Evolutionary conservation across 2,329 filamentous ascomycete species (phyloP), one percentile per base, ranked within the genome.

Genomic region (Elsinoe australis): DNA sequence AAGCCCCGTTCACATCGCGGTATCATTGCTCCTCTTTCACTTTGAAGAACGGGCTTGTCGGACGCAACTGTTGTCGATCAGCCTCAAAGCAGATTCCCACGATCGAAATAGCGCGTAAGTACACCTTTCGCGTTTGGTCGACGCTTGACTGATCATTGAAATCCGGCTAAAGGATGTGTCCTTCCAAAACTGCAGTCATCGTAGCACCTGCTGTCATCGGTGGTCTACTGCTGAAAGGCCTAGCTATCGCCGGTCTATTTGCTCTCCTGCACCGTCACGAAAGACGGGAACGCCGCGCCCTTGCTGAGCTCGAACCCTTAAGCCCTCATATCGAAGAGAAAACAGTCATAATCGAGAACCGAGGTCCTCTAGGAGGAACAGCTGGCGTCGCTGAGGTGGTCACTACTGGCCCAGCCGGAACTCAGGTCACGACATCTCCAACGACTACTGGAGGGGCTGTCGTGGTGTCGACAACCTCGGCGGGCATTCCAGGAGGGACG

Each of bases 321-420:
- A 36, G 24, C 18, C n/a, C 31, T 21, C 32, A 36, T n/a, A 21
- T 47, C n/a, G 45, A 36, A 28, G 45, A 48, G 26, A 38, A 48
- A 33, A 48, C 45, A 14, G 45, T 48, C 32, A 48, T 48, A 21
- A 38, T 48, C 15, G 45, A 48, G 21, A 48, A 48, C n/a, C 18
- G 33, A 17, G 45, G 45, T 15, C 45, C 45, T 6, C 33, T 28
- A 29, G 32, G 45, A 5, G 45, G 45, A 17, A 33, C 19, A 6
- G 32, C 34, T 18, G 45, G 45, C 5, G 32, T 38, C 5, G 45
- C 45, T n/a, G 45, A 48, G 26, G 45, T 48, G n/a, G 34, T 48
- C 33, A 48, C 33, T 14, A 48, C 45, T 21, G 45, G 45, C n/a
- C 45, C 45, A 10, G 17, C 45, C 19, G 45, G 45, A 12, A 48